Base-by-base conservation (phyloP, 1,284 basidiomycete species). In the Ceratobasidium sp. region DNA sequence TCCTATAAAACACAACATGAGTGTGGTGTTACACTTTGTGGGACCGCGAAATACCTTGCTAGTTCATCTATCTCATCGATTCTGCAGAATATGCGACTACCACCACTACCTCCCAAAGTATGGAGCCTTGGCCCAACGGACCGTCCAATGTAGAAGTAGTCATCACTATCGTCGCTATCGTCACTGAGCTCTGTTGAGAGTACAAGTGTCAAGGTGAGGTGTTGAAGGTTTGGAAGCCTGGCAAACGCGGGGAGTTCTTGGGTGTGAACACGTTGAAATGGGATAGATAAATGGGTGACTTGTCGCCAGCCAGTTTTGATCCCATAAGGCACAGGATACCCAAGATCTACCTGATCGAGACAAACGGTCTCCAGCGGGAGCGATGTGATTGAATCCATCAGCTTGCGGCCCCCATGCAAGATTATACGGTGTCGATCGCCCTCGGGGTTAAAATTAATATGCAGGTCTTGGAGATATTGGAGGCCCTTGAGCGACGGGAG, bases 401-500 rank as follows among this genome's bases (percentile, higher is more conserved):
- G 16, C 42, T 44, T 44, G 42, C 42, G 42, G 12, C 40, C 3
- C 16, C 40, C 40, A 11, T 42, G 40, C 40, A 42, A 18, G 9
- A 42, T 42, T 3, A 42, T 2, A 1, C 9, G 3, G 16, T 42
- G 40, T 11, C 11, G 4, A 11, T 18, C 4, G 40, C 40, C 42
- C 1, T 44, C 42, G 1, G 42, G 42, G 42, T 5, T 14, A 44
- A 11, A 44, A 16, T 44, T 16, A 14, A 44, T 1, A 16, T 44
- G 18, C 14, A 44, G 42, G 14, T 44, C 12, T 16, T 3, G 14
- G 5, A 66, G 49, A 21, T 54, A 12, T 21, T 53, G 6, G 8
- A 66, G 36, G 1, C 7, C 42, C 36, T 48, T 53, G 23, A 66
- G 48, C n/a, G 36, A 54, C 9, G 54, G 54, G 33, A 58, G 36